These are phyloP conservation scores for Solanum gracilifrons DNA, from an alignment of 257 asterid species.

Conservation along the genomic window DNA sequence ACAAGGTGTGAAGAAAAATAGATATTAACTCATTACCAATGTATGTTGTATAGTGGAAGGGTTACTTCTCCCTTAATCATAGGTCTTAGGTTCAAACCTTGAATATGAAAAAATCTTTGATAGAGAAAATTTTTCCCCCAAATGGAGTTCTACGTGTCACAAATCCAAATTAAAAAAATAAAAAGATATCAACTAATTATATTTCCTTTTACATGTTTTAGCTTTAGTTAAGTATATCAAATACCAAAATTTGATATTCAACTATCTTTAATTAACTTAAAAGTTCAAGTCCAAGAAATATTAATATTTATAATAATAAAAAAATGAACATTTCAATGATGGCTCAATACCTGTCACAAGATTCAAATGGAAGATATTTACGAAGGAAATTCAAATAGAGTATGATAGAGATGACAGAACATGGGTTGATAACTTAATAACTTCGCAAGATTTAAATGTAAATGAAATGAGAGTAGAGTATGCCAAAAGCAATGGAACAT, in stretches of 20 bases:
- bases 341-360: not conserved
- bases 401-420: not conserved
- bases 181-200: not conserved
- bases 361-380: too few relatives aligned
- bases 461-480: not conserved
- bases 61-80: too few relatives aligned
- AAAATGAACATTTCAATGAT: not conserved
- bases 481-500: not conserved
- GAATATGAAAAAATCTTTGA: accelerated
- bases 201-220: not conserved
- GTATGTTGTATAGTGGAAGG: not conserved
- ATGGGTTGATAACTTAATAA: not conserved
- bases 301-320: not conserved
- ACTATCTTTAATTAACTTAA: not conserved
- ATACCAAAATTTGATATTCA: not conserved
- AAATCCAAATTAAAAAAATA: too few relatives aligned
- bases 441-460: not conserved
- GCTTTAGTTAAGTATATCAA: not conserved
- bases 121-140: too few relatives aligned
- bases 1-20: not conserved
- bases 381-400: not conserved
- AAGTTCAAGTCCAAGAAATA: not conserved
- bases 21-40: too few relatives aligned
- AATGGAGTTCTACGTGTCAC: too few relatives aligned
- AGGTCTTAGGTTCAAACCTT: not conserved